Evolutionary conservation across 2,329 filamentous ascomycete species (phyloP), one percentile per base, ranked within the genome.

Genomic region (Aureobasidium vineae): DNA sequence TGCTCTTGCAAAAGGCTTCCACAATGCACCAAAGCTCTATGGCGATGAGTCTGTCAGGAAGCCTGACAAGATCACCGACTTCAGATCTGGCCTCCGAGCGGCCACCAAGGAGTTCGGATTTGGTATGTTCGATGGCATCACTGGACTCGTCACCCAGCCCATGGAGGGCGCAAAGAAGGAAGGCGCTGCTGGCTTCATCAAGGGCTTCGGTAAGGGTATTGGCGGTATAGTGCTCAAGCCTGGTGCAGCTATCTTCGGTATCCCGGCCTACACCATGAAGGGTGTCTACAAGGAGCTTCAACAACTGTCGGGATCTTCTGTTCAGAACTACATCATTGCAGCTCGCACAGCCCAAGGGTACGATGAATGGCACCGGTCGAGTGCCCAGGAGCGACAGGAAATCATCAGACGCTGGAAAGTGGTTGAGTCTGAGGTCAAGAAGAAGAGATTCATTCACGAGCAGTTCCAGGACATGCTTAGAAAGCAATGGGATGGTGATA

Each of bases 281-380:
- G 90, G 90, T 10, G 83, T 92, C 1, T 88, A 92, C 73, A 88
- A 88, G 33, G 88, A 92, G 75, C 81, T 93, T 54, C 84, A 87
- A 68, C 89, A 86, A 68, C 78, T 84, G 53, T 89, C 91, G 70
- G 86, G 88, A 28, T 86, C 84, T 52, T 90, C 86, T 69, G 86
- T 91, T 21, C 83, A 90, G 57, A 92, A 90, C 70, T 94, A 94
- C 74, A 91, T 96, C 70, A 86, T 92, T 53, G 86, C 90, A 1
- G 90, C 91, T 2, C 84, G 91, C 53, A 90, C 90, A 57, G 82
- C 87, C 0, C 90, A 96, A 75, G 91, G 92, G 1, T 86, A 86
- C 68, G 85, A 88, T 50, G 90, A 93, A 60, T 83, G 86, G 70
- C 78, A 79, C 19, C 73, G 74, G 1, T 80, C 86, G 1, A 84